Evolutionary conservation across 495 filamentous ascomycete species (phyloP).

Genomic region (Jackrogersella multiformis): DNA sequence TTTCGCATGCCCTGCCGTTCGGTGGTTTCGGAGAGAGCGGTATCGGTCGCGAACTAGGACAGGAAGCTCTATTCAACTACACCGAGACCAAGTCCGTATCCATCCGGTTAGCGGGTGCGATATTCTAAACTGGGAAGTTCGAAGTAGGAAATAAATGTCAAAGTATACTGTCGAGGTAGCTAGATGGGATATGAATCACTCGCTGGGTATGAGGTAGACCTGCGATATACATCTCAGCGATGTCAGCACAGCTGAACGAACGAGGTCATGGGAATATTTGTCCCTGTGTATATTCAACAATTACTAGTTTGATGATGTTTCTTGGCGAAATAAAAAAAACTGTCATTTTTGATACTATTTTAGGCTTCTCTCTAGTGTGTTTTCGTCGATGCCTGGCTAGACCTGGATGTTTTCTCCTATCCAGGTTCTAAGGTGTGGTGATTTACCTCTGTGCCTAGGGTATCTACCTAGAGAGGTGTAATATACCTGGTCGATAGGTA

Average conservation of each 20-base stretch:
- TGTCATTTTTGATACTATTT: conserved; percentile 6
- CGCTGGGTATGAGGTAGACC: conserved; percentile 8
- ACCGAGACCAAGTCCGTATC: conserved; percentile 75
- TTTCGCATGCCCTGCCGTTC: conserved; percentile 82
- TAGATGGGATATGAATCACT: conserved; percentile 10
- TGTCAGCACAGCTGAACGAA: conserved; percentile 12
- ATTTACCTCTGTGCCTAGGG: no score
- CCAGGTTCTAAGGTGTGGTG: no score
- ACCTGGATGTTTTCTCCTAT: no score
- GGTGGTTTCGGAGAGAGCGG: conserved; percentile 94
- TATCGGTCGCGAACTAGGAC: conserved; percentile 93
- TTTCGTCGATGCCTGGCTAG: not conserved
- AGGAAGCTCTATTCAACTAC: conserved; percentile 93
- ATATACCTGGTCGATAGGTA: no score
- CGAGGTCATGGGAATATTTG: conserved; percentile 10
- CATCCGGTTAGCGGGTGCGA: conserved; percentile 59
- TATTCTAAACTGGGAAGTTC: conserved; percentile 45
- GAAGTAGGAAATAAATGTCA: not conserved
- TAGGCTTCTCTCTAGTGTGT: not conserved
- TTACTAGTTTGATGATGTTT: conserved; percentile 16
- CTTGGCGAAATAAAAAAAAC: conserved; percentile 18
- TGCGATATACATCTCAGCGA: conserved; percentile 3
- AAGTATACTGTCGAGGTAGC: conserved; percentile 10
- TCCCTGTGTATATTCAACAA: conserved; percentile 23
- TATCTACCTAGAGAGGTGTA: no score